Evolutionary conservation across 2,329 filamentous ascomycete genomes (phyloP).

Genomic region (Cryoendolithus antarcticus): DNA sequence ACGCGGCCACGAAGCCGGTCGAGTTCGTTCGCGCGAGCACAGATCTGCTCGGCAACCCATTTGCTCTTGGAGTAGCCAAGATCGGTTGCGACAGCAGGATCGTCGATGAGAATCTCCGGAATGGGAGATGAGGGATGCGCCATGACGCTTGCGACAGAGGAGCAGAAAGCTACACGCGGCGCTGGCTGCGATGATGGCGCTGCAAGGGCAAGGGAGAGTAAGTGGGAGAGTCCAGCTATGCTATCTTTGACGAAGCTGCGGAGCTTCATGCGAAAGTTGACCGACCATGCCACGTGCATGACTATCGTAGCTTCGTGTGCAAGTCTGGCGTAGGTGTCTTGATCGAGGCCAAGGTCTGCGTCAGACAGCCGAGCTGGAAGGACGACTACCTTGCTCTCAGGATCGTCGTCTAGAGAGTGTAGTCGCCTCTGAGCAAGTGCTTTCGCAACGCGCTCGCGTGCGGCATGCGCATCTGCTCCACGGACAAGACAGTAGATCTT

Average conservation of each 20-base stretch:
- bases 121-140: slow-evolving; percentile 20
- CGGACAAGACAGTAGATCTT: slow-evolving; percentile 47
- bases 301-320: slow-evolving; percentile 36
- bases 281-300: slow-evolving; percentile 53
- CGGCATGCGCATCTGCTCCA: slow-evolving; percentile 30
- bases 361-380: slow-evolving; percentile 38
- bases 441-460: slow-evolving; percentile 32
- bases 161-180: slow-evolving; percentile 39
- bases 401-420: slow-evolving; percentile 12
- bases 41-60: slow-evolving; percentile 48
- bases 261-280: slow-evolving; percentile 50
- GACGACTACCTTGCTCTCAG: slow-evolving; percentile 31
- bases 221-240: slow-evolving; percentile 37
- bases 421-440: slow-evolving; percentile 30
- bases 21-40: slow-evolving; percentile 25
- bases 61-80: slow-evolving; percentile 46
- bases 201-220: slow-evolving; percentile 34
- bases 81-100: slow-evolving; percentile 32
- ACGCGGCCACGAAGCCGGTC: slow-evolving; percentile 25
- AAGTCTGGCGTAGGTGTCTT: slow-evolving; percentile 30
- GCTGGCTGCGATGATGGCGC: slow-evolving; percentile 14
- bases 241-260: slow-evolving; percentile 43
- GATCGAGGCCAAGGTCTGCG: slow-evolving; percentile 35
- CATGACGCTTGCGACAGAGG: slow-evolving; percentile 37
- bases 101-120: slow-evolving; percentile 29